These are phyloP conservation scores for Moricandia moricandioides DNA, from an alignment of 345 rosid genomes.

Conservation along the genomic window DNA sequence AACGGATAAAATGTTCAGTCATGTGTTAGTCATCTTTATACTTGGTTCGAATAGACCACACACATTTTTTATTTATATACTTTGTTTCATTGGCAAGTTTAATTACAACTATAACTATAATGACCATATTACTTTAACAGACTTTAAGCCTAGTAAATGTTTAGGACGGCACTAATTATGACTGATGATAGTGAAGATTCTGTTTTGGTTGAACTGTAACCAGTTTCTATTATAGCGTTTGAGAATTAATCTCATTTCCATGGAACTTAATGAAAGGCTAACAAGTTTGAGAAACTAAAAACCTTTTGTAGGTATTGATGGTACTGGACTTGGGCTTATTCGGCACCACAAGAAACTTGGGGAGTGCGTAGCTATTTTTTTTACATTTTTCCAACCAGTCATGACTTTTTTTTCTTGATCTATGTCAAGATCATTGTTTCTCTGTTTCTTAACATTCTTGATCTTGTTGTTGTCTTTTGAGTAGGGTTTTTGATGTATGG, in stretches of 20 bases:
- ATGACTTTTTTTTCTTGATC: background rate
- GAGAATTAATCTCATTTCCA: background rate
- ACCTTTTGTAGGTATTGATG: constrained; percentile 60
- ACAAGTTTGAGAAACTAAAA: background rate
- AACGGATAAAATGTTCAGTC: too few relatives aligned
- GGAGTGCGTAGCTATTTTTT: constrained; percentile 41
- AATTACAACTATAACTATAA: background rate
- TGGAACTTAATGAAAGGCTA: background rate
- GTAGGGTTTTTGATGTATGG: constrained; percentile 66
- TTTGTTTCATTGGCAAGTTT: background rate
- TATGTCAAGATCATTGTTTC: background rate
- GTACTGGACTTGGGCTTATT: constrained; percentile 72
- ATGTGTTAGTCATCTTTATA: background rate
- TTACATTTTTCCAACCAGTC: background rate
- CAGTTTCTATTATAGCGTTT: background rate
- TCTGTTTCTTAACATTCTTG: background rate
- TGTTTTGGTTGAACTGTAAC: background rate
- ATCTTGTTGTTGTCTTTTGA: background rate
- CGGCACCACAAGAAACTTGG: constrained; percentile 59
- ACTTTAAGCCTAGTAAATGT: background rate
- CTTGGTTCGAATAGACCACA: background rate
- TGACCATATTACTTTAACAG: background rate
- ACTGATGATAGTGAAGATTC: background rate
- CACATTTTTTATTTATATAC: background rate
- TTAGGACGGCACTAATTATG: background rate